Evolutionary conservation across 2,329 filamentous ascomycete genomes (phyloP).

Genomic region (Colletotrichum brevisporum): DNA sequence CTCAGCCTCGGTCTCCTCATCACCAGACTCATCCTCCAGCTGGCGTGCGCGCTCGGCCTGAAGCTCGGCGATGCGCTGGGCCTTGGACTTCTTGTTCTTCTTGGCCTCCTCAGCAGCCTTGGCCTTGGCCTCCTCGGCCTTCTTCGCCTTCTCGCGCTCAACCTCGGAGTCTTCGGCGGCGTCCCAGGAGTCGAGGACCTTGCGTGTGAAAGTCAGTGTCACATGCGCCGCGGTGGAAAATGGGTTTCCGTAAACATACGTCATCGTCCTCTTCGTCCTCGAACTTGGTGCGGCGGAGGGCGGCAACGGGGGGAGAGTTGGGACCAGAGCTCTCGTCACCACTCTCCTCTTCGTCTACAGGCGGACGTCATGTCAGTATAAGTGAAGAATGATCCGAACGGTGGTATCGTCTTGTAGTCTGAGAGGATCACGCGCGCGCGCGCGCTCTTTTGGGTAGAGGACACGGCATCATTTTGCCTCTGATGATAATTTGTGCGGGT

Average conservation of each 20-base stretch:
- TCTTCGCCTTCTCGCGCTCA: slow-evolving; percentile 94
- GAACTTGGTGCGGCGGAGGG: slow-evolving; percentile 73
- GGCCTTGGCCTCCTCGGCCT: slow-evolving; percentile 86
- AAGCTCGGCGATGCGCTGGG: slow-evolving; percentile 87
- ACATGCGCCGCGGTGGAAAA: slow-evolving; percentile 15
- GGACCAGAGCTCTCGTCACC: slow-evolving; percentile 53
- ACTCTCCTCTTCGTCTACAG: slow-evolving; percentile 56
- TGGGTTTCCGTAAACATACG: slow-evolving; percentile 63
- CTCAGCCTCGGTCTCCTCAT: slow-evolving; percentile 81
- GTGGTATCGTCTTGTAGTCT: background rate
- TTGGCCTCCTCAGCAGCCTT: slow-evolving; percentile 91
- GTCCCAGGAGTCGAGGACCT: slow-evolving; percentile 98
- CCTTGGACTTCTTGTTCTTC: slow-evolving; percentile 91
- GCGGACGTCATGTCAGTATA: slow-evolving; percentile 20
- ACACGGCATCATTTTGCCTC: slow-evolving; percentile 38
- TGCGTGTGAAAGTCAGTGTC: slow-evolving; percentile 26
- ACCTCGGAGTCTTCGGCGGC: slow-evolving; percentile 96
- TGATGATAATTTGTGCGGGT: slow-evolving; percentile 31
- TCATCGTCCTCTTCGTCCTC: slow-evolving; percentile 93
- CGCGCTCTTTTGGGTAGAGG: slow-evolving; percentile 13
- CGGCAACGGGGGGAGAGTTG: slow-evolving; percentile 55
- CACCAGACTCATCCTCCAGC: slow-evolving; percentile 57
- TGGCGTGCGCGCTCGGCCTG: slow-evolving; percentile 72
- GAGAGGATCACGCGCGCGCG: background rate
- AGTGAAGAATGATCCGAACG: background rate